A percentile compares a stretch with the other conserved stretches of the same genome.
phyloP scores from a whole-genome alignment of 2,329 filamentous ascomycete genomes.

The Claviceps sorghi region DNA sequence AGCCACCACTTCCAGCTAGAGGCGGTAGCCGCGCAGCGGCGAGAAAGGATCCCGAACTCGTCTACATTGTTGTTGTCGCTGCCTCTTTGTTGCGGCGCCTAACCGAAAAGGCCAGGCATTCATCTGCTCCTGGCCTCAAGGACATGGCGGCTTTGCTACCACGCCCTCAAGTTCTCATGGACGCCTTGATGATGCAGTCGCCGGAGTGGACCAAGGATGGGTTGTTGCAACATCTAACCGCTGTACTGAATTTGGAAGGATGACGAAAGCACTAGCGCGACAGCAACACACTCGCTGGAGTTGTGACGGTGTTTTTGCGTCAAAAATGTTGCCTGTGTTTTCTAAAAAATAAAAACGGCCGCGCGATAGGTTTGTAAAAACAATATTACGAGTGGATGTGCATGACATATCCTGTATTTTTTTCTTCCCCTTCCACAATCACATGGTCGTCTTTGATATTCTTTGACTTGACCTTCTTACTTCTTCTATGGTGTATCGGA shows the following conservation, averaged over 20 bases:
- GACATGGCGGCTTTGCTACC: conserved; percentile 50
- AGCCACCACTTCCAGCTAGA: conserved; percentile 7
- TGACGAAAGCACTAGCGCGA: conserved; percentile 13
- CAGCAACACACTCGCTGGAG: background rate
- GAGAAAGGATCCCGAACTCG: conserved; percentile 35
- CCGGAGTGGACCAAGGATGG: conserved; percentile 48
- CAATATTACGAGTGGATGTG: background rate
- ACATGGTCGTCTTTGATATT: background rate
- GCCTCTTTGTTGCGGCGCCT: conserved; percentile 54
- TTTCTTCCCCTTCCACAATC: background rate
- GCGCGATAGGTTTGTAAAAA: background rate
- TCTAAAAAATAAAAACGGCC: background rate
- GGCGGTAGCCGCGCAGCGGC: conserved; percentile 17
- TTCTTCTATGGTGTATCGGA: conserved; percentile 4
- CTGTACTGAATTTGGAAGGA: conserved; percentile 37
- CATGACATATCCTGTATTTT: background rate
- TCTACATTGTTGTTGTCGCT: conserved; percentile 53
- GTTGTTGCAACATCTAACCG: conserved; percentile 53
- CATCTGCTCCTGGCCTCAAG: conserved; percentile 31
- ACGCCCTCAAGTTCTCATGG: conserved; percentile 50
- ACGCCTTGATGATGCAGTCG: conserved; percentile 50
- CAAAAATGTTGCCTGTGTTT: background rate
- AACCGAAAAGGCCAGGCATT: conserved; percentile 51
- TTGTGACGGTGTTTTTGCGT: background rate
- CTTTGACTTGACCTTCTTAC: background rate